A percentile compares a stretch with the other conserved stretches of the same genome.
These are phyloP conservation scores for Camellia lanceoleosa DNA, from an alignment of 148 eudicot species.

Conservation along the genomic window DNA sequence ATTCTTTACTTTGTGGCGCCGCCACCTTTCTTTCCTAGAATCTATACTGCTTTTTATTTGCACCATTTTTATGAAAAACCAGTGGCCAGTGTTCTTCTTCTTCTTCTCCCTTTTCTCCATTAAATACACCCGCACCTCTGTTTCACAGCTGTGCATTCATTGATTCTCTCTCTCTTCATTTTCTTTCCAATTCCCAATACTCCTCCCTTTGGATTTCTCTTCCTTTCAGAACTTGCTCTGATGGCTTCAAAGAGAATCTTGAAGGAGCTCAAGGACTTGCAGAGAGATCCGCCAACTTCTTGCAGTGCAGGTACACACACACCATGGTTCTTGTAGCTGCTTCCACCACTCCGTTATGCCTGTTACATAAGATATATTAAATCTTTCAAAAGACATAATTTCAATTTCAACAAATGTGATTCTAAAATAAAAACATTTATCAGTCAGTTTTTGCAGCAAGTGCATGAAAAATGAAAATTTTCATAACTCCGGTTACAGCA, in stretches of 20 bases:
- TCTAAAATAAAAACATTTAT: too few relatives aligned
- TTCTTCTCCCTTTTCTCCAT: background rate
- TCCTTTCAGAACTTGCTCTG: conserved; percentile 1
- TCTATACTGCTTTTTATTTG: conserved; percentile 30
- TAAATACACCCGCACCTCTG: conserved; percentile 3
- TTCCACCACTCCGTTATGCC: too few relatives aligned
- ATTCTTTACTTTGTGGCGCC: conserved; percentile 30
- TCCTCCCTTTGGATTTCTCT: background rate
- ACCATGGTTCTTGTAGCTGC: too few relatives aligned
- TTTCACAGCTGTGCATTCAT: conserved; percentile 10
- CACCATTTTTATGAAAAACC: background rate
- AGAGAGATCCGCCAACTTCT: background rate
- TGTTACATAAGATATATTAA: too few relatives aligned
- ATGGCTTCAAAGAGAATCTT: background rate
- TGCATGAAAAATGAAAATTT: too few relatives aligned
- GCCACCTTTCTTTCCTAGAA: conserved; percentile 24
- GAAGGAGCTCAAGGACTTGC: background rate
- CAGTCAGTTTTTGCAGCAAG: too few relatives aligned
- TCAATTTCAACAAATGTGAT: too few relatives aligned
- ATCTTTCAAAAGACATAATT: too few relatives aligned
- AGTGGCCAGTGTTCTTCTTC: background rate
- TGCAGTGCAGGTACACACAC: background rate
- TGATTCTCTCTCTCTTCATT: background rate
- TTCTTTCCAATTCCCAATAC: background rate
- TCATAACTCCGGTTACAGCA: too few relatives aligned